These are phyloP conservation scores for Paracoccidioides lutzii DNA, from an alignment of 2,329 filamentous ascomycete genomes.

Conservation along the genomic window DNA sequence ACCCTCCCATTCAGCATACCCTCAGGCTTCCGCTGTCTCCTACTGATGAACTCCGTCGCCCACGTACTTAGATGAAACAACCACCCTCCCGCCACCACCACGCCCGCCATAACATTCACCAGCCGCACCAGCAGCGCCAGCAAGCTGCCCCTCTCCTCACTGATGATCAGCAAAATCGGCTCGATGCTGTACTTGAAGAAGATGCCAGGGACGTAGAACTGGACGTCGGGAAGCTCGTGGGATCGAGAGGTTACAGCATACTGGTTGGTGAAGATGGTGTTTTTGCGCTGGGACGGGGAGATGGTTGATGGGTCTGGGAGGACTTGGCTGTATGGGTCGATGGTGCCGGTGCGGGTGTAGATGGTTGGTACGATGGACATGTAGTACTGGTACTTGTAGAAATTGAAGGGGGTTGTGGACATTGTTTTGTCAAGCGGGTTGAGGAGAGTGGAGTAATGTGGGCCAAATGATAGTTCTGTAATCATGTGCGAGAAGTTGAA, in stretches of 20 bases:
- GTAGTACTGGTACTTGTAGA: slow-evolving; percentile 98
- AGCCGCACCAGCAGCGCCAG: slow-evolving; percentile 65
- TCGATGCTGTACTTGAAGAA: slow-evolving; percentile 99
- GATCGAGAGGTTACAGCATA: slow-evolving; percentile 92
- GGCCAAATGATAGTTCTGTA: slow-evolving; percentile 89
- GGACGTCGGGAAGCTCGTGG: slow-evolving; percentile 51
- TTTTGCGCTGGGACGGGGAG: slow-evolving; percentile 27
- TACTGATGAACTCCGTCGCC: slow-evolving; percentile 41
- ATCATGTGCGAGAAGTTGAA: slow-evolving; percentile 99
- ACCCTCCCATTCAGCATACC: slow-evolving; percentile 38
- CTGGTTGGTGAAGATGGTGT: slow-evolving; percentile 82
- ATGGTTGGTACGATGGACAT: slow-evolving; percentile 87
- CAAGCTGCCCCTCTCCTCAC: slow-evolving; percentile 65
- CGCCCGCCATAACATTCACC: slow-evolving; percentile 81
- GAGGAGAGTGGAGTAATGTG: slow-evolving; percentile 85
- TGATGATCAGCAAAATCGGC: slow-evolving; percentile 75
- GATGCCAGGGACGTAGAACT: slow-evolving; percentile 60
- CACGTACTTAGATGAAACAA: slow-evolving; percentile 75
- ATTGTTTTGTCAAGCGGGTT: slow-evolving; percentile 92
- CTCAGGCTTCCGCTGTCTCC: slow-evolving; percentile 28
- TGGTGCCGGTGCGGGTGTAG: slow-evolving; percentile 48
- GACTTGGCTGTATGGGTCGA: slow-evolving; percentile 32
- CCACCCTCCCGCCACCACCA: slow-evolving; percentile 90
- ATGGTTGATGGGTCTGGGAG: slow-evolving; percentile 23
- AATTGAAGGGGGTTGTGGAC: slow-evolving; percentile 60